Evolutionary conservation across 1,284 basidiomycete genomes (phyloP), one percentile per base, ranked within the genome.

Genomic region (Papiliotrema nemorosa): DNA sequence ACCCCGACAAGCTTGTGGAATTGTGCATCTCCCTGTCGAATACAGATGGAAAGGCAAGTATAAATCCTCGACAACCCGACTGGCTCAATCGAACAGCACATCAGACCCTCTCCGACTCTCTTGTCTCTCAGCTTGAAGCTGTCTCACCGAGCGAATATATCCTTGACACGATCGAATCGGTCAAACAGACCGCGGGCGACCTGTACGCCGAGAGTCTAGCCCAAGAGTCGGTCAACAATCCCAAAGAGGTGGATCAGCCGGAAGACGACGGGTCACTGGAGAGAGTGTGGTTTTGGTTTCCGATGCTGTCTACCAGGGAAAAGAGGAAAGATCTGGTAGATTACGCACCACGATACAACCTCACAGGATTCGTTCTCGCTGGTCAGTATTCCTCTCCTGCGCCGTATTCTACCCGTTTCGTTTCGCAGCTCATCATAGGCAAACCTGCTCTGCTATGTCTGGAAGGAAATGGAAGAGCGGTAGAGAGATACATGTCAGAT

Each of bases 361-460:
- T 78, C 24, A 76, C 72, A 0, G 77, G 77, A 2, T 77, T 78
- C 37, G 73, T 78, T 0, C 55, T 76, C 4, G 70, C 74, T 18
- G 74, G 73, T 70, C 39, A 49, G 62, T 60, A 16, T 31, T 14
- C 14, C 29, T 14, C 29, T 31, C 9, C 41, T 20, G 29, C 39
- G 10, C 4, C 20, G 12, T 7, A 24, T 44, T 36, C 9, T 33
- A 41, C 38, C 37, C 16, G 18, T 25, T 21, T 12, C 24, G 4
- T 16, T 7, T 16, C 31, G 31, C 21, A 21, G 12, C 24, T 24
- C 10, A 20, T 22, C n/a, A 37, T 7, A 76, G 75, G 75, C 29
- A 78, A 78, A 57, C 77, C 77, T 0, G 77, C 68, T 0, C 45
- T 78, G 6, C 61, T 78, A 5, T 76, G 75, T 47, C 58, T 77